Conservation (phyloP, 2,329 filamentous ascomycete species). For the Penicillium carneum region DNA sequence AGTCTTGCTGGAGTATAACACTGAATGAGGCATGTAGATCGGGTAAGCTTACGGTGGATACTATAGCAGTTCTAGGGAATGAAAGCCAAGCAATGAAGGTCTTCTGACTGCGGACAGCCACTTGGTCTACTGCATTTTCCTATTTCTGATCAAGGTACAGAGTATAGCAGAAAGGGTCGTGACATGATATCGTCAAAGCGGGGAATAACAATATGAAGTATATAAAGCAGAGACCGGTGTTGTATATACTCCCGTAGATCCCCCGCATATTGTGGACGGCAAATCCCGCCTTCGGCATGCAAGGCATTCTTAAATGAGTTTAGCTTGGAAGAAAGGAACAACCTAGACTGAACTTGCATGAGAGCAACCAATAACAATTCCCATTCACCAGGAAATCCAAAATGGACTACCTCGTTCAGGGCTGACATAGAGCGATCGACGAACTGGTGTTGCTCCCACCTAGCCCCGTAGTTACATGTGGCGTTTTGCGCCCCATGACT, state of each 20-base stretch:
- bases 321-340: not conserved
- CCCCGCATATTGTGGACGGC: not conserved
- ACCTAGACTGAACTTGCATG: not conserved
- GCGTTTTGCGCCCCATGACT: not conserved
- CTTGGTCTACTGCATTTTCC: not conserved
- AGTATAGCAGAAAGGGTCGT: not conserved
- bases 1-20: too few species aligned
- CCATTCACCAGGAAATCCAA: not conserved
- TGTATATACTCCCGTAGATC: not conserved
- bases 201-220: not conserved
- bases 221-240: not conserved
- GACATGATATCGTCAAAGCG: not conserved
- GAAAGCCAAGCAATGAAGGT: not conserved
- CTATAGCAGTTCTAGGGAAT: not conserved
- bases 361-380: not conserved
- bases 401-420: not conserved
- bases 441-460: not conserved
- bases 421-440: conserved; percentile 3
- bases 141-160: not conserved
- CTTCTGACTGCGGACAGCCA: not conserved
- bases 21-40: not conserved
- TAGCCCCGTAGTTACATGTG: not conserved
- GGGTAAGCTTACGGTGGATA: not conserved
- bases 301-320: conserved; percentile 3
- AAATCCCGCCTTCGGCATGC: not conserved